Evolutionary conservation across 805 yeast species (phyloP).

Genomic region (Kazachstania kunashirensis): DNA sequence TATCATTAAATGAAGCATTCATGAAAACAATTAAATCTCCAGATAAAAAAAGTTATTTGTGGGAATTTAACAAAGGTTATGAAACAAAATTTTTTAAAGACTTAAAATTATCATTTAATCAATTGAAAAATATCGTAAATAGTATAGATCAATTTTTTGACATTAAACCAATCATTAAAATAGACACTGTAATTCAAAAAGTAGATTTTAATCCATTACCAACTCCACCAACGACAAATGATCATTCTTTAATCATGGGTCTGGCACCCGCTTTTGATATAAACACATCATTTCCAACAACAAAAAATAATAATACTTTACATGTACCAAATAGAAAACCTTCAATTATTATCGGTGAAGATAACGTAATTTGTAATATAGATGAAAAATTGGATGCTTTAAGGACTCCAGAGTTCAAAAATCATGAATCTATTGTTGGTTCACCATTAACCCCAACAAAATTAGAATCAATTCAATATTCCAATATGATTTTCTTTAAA

Average conservation of each 20-base stretch:
- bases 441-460: conserved; percentile 4
- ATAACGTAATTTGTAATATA: conserved; percentile 6
- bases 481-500: conserved; percentile 1
- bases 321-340: neutral
- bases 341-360: no score
- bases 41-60: conserved; percentile 74
- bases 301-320: conserved; percentile 3
- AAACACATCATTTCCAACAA: neutral
- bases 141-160: conserved; percentile 7
- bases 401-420: conserved; percentile 9
- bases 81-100: conserved; percentile 61
- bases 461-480: conserved; percentile 1
- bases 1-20: conserved; percentile 89
- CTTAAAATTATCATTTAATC: conserved; percentile 11
- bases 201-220: conserved; percentile 2
- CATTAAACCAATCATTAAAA: neutral
- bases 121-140: conserved; percentile 10
- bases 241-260: neutral
- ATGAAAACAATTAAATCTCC: conserved; percentile 77
- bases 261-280: neutral
- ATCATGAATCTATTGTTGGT: neutral
- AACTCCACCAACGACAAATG: conserved; percentile 4
- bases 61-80: conserved; percentile 77
- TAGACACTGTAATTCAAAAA: neutral
- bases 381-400: conserved; percentile 9